A percentile compares a stretch with the other conserved stretches of the same genome.
Evolutionary conservation across 805 yeast genomes (phyloP).

Genomic region (Teunomyces lycoperdinae): DNA sequence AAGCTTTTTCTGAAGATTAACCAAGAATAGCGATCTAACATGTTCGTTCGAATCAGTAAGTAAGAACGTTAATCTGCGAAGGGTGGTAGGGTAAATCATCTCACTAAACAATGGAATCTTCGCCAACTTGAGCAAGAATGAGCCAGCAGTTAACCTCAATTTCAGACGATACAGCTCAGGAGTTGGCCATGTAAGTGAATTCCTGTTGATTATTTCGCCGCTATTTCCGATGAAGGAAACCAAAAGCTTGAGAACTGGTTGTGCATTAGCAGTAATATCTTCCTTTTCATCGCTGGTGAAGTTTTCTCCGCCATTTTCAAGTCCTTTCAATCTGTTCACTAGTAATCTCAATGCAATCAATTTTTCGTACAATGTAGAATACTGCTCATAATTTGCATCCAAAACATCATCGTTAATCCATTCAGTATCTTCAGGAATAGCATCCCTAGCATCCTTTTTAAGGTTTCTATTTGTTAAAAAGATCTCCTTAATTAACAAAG

Average conservation of each 20-base stretch:
- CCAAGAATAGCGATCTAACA: constrained; percentile 54
- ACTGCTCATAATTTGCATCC: constrained; percentile 21
- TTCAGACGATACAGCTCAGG: constrained; percentile 61
- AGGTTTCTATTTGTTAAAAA: constrained; percentile 49
- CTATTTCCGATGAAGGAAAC: constrained; percentile 66
- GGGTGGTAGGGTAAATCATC: constrained; percentile 49
- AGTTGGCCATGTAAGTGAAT: constrained; percentile 50
- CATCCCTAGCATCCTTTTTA: constrained; percentile 25
- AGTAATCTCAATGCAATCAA: constrained; percentile 52
- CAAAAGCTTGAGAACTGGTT: constrained; percentile 65
- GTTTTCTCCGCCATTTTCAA: constrained; percentile 15
- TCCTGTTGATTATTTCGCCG: constrained; percentile 65
- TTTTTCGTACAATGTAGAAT: constrained; percentile 45
- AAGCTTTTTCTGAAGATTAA: constrained; percentile 48
- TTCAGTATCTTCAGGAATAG: constrained; percentile 20
- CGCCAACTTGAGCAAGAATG: constrained; percentile 61
- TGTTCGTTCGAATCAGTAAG: constrained; percentile 63
- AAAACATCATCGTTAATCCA: constrained; percentile 51
- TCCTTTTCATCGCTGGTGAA: constrained; percentile 21
- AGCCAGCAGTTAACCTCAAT: constrained; percentile 67
- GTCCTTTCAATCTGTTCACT: constrained; percentile 52
- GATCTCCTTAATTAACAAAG: constrained; percentile 58
- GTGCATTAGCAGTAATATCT: constrained; percentile 43
- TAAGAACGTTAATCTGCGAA: constrained; percentile 53
- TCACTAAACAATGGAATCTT: constrained; percentile 49